phyloP scores from a whole-genome alignment of 2,329 filamentous ascomycete species.

The Neoscytalidium dimidiatum region DNA sequence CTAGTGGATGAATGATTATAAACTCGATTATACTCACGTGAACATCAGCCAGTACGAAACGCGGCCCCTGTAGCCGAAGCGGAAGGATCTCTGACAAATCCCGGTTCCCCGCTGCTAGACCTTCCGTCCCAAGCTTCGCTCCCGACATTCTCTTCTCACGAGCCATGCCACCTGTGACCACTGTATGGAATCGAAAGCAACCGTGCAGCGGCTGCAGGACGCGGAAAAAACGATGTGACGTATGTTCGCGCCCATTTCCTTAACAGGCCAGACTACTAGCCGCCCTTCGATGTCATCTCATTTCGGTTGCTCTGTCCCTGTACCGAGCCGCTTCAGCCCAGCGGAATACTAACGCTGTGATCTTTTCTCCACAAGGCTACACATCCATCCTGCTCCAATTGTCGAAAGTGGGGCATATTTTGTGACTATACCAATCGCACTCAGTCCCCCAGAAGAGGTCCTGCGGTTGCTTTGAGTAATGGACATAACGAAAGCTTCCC shows the following conservation, averaged over 20 bases:
- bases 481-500: not conserved
- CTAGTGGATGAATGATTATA: not conserved
- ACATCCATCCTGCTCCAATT: not conserved
- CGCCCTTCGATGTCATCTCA: not conserved
- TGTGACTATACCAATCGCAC: conserved; percentile 3
- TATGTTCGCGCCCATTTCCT: conserved; percentile 15
- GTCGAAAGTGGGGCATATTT: not conserved
- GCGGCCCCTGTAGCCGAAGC: not conserved
- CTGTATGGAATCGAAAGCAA: conserved; percentile 34
- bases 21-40: not conserved
- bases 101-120: not conserved
- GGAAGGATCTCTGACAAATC: conserved; percentile 15
- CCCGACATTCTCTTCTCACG: not conserved
- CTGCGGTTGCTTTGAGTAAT: not conserved
- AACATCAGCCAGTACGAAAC: not conserved
- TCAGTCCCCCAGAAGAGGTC: not conserved
- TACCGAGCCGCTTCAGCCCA: not conserved
- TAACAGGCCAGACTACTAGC: not conserved
- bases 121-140: not conserved
- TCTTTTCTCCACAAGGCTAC: not conserved
- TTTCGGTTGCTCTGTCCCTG: not conserved
- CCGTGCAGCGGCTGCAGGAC: conserved; percentile 35
- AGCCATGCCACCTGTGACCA: conserved; percentile 26
- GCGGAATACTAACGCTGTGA: not conserved
- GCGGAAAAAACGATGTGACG: conserved; percentile 37